Evolutionary conservation across 257 asterid species (phyloP).

Genomic region (Solanum chaucha): DNA sequence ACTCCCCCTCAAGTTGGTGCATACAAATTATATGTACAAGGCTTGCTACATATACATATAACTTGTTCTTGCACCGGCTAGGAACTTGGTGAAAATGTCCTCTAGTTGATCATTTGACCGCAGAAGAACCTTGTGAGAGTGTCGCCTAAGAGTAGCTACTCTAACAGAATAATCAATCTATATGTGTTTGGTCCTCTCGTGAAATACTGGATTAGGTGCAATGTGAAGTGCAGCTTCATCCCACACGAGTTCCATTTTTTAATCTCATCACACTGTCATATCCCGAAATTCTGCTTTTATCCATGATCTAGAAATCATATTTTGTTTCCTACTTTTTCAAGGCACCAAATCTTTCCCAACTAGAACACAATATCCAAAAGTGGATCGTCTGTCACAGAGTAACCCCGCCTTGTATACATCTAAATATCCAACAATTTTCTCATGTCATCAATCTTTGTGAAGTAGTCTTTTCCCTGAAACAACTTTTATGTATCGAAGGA

Average conservation of each 20-base stretch:
- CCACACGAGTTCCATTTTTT: not conserved
- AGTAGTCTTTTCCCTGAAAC: not conserved
- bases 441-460: not conserved
- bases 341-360: not conserved
- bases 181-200: not conserved
- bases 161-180: not conserved
- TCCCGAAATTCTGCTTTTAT: not conserved
- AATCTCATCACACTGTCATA: not conserved
- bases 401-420: not conserved
- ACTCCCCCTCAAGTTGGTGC: not conserved
- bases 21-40: not conserved
- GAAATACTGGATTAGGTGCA: not conserved
- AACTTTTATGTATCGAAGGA: not conserved
- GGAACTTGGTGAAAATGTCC: not conserved
- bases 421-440: not conserved
- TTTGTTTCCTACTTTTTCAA: not conserved
- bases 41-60: not conserved
- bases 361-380: not conserved
- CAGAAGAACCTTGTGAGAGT: not conserved
- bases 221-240: not conserved
- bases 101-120: not conserved
- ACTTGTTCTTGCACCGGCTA: not conserved
- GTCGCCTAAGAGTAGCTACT: not conserved
- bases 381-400: not conserved
- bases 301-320: not conserved